Evolutionary conservation across 441 rosid species (phyloP).

Genomic region (Adansonia grandidieri): DNA sequence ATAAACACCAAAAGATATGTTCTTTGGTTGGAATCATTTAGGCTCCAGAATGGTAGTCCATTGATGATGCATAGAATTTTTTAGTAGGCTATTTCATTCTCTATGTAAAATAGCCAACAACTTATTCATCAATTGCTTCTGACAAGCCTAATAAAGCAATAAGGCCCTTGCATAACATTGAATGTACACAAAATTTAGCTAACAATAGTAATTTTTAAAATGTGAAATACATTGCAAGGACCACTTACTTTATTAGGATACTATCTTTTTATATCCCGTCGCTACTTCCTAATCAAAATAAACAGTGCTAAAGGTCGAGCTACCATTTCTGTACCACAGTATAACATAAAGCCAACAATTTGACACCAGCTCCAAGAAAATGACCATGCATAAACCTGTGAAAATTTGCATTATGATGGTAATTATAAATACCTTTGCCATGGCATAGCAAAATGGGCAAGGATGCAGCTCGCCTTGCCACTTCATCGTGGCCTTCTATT

Average conservation of each 20-base stretch:
- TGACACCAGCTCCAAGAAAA: neutral
- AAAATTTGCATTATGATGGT: constrained; percentile 21
- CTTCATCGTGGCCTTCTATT: constrained; percentile 51
- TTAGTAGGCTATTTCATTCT: neutral
- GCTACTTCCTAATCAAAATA: neutral
- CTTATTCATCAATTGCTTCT: neutral
- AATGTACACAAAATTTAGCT: neutral
- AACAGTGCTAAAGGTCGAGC: neutral
- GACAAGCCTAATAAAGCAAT: neutral
- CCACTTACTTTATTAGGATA: neutral
- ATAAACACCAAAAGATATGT: neutral
- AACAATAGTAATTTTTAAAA: neutral
- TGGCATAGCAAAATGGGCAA: constrained; percentile 85
- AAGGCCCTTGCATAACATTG: neutral
- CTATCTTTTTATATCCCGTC: neutral
- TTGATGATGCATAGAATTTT: neutral
- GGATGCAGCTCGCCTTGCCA: constrained; percentile 64
- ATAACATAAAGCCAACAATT: constrained; percentile 20
- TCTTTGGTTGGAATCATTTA: neutral
- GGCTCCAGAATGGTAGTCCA: neutral
- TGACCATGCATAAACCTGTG: neutral
- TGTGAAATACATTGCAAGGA: neutral
- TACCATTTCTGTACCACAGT: neutral
- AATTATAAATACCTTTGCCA: constrained; percentile 64
- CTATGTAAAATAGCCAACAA: neutral